Evolutionary conservation across 148 eudicot genomes (phyloP).

Genomic region (Rhododendron henanense): DNA sequence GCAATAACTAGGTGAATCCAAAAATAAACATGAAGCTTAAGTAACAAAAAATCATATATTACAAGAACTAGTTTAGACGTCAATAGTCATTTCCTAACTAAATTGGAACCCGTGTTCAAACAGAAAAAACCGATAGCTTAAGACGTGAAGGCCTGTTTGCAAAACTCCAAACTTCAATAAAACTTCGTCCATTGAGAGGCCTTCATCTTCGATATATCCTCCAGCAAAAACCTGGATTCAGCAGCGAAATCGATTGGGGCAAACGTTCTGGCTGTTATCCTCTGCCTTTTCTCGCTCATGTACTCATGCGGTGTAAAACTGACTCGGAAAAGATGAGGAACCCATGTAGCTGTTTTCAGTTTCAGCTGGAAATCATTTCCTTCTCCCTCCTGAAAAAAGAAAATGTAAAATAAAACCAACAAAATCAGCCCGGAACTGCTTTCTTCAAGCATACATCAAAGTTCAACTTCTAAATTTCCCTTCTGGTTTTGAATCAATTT

Average conservation of each 20-base stretch:
- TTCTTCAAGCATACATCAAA: background rate
- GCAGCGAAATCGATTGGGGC: conserved; percentile 74
- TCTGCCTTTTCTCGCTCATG: conserved; percentile 78
- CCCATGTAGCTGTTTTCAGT: conserved; percentile 80
- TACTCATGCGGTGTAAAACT: conserved; percentile 68
- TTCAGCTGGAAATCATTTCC: conserved; percentile 43
- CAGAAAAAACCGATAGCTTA: background rate
- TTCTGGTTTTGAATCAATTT: background rate
- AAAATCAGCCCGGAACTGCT: background rate
- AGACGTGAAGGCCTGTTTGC: background rate
- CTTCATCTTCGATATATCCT: conserved; percentile 65
- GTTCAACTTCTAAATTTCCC: too few species aligned
- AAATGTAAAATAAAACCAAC: background rate
- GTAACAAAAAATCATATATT: background rate
- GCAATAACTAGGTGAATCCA: background rate
- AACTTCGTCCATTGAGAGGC: conserved; percentile 24
- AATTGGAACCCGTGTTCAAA: background rate
- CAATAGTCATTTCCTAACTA: conserved; percentile 5
- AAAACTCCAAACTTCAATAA: background rate
- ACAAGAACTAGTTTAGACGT: conserved; percentile 4
- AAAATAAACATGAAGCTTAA: background rate
- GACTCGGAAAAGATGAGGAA: conserved; percentile 59
- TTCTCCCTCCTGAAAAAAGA: conserved; percentile 15
- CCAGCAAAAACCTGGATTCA: conserved; percentile 71
- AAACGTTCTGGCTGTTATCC: conserved; percentile 68